phyloP scores from a whole-genome alignment of 2,329 filamentous ascomycete species.

The Escovopsis sp. region DNA sequence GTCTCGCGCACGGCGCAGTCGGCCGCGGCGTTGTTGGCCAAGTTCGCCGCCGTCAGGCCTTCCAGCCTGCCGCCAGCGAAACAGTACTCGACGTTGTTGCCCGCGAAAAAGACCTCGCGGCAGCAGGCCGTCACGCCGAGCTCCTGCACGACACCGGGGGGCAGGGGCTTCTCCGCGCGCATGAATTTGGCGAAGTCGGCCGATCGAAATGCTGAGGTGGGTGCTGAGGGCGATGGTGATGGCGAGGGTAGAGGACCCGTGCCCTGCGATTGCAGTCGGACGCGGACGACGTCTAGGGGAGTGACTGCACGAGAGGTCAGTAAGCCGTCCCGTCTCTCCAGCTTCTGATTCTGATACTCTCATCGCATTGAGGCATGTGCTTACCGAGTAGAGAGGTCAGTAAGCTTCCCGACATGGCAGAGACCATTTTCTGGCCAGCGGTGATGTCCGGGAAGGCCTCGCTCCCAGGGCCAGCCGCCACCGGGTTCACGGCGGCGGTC shows the following conservation, averaged over 20 bases:
- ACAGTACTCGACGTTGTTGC: conserved; percentile 69
- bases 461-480: conserved; percentile 7
- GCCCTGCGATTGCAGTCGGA: conserved; percentile 79
- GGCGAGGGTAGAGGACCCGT: conserved; percentile 14
- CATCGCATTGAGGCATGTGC: conserved; percentile 14
- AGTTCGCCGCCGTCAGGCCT: conserved; percentile 27
- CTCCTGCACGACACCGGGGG: conserved; percentile 55
- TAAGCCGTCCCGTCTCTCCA: conserved; percentile 2
- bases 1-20: conserved; percentile 82
- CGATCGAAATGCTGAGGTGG: conserved; percentile 15
- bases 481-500: conserved; percentile 14
- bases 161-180: conserved; percentile 42
- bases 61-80: conserved; percentile 50
- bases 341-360: not conserved
- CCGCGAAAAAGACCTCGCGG: conserved; percentile 92
- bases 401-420: conserved; percentile 79
- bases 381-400: conserved; percentile 78
- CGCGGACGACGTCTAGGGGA: conserved; percentile 89
- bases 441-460: conserved; percentile 52
- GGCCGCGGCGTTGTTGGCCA: conserved; percentile 31
- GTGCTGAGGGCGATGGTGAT: no score
- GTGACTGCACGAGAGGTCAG: conserved; percentile 46
- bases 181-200: conserved; percentile 42
- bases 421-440: conserved; percentile 82
- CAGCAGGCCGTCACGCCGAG: conserved; percentile 91